Conservation (phyloP, 1,284 basidiomycete species). For the Fomitopsis palustris region DNA sequence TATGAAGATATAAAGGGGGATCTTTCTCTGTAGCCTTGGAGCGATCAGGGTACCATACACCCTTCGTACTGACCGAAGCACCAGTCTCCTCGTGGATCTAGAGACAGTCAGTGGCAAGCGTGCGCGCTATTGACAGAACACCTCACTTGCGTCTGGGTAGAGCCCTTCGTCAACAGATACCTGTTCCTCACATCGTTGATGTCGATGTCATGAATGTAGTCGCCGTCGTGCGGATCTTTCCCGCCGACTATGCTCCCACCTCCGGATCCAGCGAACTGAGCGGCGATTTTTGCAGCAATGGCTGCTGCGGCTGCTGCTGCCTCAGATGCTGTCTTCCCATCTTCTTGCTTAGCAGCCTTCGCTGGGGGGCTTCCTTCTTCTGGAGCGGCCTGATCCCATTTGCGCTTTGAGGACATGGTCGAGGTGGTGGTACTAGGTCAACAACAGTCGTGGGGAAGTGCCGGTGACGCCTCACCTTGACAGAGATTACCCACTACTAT, state of each 20-base stretch:
- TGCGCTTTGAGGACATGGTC: slow-evolving; percentile 61
- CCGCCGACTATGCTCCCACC: slow-evolving; percentile 33
- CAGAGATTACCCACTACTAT: no score
- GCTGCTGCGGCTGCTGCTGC: slow-evolving; percentile 81
- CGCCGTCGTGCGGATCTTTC: slow-evolving; percentile 75
- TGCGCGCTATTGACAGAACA: neutral
- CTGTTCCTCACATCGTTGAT: slow-evolving; percentile 97
- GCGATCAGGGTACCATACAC: slow-evolving; percentile 92
- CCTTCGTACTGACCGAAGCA: slow-evolving; percentile 87
- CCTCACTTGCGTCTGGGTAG: slow-evolving; percentile 86
- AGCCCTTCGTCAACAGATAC: slow-evolving; percentile 92
- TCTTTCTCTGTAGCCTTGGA: slow-evolving; percentile 88
- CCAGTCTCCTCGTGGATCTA: slow-evolving; percentile 91
- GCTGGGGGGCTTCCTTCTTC: slow-evolving; percentile 37
- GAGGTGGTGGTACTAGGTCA: neutral
- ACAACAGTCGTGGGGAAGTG: no score
- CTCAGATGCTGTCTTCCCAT: slow-evolving; percentile 63
- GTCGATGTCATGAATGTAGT: slow-evolving; percentile 89
- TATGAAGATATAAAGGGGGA: slow-evolving; percentile 92
- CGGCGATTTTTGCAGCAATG: slow-evolving; percentile 90
- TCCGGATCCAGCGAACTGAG: slow-evolving; percentile 63
- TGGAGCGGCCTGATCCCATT: slow-evolving; percentile 68
- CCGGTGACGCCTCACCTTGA: no score
- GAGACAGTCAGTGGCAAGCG: neutral
- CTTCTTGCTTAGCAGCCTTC: slow-evolving; percentile 52